phyloP scores from a whole-genome alignment of 768 basidiomycete species.

The Agrocybe pediades region DNA sequence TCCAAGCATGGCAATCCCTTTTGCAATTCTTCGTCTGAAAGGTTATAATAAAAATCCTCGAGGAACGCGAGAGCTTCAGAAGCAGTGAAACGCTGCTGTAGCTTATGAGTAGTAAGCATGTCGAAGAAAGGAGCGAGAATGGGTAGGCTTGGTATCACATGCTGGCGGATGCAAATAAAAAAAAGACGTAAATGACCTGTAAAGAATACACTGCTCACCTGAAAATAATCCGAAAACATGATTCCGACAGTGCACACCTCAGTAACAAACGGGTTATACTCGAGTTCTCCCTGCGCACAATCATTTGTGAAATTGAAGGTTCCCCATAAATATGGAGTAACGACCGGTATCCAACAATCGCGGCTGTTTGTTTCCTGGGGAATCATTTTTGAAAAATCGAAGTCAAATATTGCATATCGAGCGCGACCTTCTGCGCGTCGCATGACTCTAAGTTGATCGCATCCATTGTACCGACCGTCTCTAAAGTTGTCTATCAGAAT shows the following conservation, averaged over 20 bases:
- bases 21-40: not conserved
- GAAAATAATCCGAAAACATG: not conserved
- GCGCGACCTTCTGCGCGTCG: conserved; percentile 13
- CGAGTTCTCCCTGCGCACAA: conserved; percentile 21
- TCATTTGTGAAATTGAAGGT: conserved; percentile 5
- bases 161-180: conserved; percentile 11
- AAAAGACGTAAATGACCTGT: not conserved
- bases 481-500: conserved; percentile 20
- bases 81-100: conserved; percentile 25
- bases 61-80: conserved; percentile 28
- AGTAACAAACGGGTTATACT: conserved; percentile 26
- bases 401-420: conserved; percentile 22
- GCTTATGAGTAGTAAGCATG: conserved; percentile 24
- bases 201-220: conserved; percentile 9
- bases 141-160: conserved; percentile 17
- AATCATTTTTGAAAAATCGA: conserved; percentile 19
- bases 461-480: not conserved
- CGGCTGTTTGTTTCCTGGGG: conserved; percentile 3
- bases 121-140: conserved; percentile 30
- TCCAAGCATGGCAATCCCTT: not conserved
- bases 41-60: conserved; percentile 7
- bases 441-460: not conserved
- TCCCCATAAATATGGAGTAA: conserved; percentile 10
- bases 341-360: conserved; percentile 11
- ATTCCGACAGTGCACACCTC: conserved; percentile 23